A percentile compares a stretch with the other conserved stretches of the same genome.
These are phyloP conservation scores for Globisporangium alternatum DNA, from an alignment of 352 stramenopile species.

Conservation along the genomic window DNA sequence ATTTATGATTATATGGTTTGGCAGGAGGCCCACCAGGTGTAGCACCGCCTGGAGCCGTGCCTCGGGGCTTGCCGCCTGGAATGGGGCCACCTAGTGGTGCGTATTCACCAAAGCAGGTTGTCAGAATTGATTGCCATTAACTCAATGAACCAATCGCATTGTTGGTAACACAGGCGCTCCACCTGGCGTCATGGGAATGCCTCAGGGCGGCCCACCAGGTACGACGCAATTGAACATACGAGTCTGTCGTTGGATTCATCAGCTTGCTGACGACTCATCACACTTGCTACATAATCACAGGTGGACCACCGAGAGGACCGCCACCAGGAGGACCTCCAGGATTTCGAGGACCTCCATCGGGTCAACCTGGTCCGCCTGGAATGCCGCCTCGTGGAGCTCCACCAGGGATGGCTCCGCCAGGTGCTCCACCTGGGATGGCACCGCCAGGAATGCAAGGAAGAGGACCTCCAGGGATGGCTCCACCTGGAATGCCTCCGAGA, in stretches of 20 bases:
- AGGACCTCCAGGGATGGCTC: background rate
- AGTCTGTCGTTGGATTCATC: background rate
- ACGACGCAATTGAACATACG: background rate
- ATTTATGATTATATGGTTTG: background rate
- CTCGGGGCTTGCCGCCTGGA: constrained; percentile 12
- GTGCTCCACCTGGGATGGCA: constrained; percentile 1
- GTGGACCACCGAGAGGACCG: constrained; percentile 17
- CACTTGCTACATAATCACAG: background rate
- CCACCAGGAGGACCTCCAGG: constrained; percentile 18
- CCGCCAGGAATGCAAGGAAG: background rate
- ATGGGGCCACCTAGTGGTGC: constrained; percentile 14
- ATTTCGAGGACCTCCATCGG: constrained; percentile 34
- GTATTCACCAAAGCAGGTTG: background rate
- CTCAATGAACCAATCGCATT: background rate
- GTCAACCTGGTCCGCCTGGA: constrained; percentile 24
- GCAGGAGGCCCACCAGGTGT: constrained; percentile 21
- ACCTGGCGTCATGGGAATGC: constrained; percentile 21
- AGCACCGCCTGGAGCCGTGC: constrained; percentile 9
- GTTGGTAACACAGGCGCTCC: constrained; percentile 19
- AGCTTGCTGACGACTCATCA: background rate
- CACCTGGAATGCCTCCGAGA: constrained; percentile 7
- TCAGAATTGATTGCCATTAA: background rate
- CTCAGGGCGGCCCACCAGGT: constrained; percentile 29
- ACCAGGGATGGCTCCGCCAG: constrained; percentile 9
- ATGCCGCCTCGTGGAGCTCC: constrained; percentile 9